Evolutionary conservation across 257 asterid genomes (phyloP), one percentile per base, ranked within the genome.

Genomic region (Nicotiana tomentosiformis): DNA sequence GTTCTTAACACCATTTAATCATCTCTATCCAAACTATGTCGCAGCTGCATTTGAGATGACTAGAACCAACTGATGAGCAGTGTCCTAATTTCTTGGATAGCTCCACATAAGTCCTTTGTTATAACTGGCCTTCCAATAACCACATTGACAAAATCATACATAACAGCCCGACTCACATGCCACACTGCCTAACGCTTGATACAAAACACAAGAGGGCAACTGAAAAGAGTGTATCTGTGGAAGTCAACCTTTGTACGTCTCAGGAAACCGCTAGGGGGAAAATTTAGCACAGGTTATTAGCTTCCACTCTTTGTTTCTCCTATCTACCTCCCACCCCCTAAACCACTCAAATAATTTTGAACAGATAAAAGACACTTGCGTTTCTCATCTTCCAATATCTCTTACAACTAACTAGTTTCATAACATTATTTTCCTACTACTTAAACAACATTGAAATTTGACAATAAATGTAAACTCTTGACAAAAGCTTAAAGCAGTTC

Each of bases 351-450:
- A 49, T 46, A 23, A 23, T 12, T 4, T 4, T 74, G 43, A 49
- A 51, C 80, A 49, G 39, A 1, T 51, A 51, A 72, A 74, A 14
- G 14, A 76, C 26, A 26, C 26, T 10, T 0, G 8, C 29, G 33
- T 23, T 49, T 49, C 79, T 74, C 74, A 74, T 49, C 79, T 76
- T 76, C 46, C 23, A 23, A 49, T 74, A 74, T 51, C 64, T 76
- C 80, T 76, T 76, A 76, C 9, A 3, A 26, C 37, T 74, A 46
- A 23, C 23, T 23, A 23, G 61, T 49, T 23, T 23, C 62, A 60
- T 49, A 74, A 74, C 43, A 76, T 51, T 4, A 26, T 29, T 76
- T 74, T 51, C 80, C 64, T 51, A 76, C 16, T 14, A 76, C 79
- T 72, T 23, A 26, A 15, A 2, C 29, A 26, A 51, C 64, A 76